Evolutionary conservation across 306 rosid genomes (phyloP).

Genomic region (Styphnolobium japonicum): DNA sequence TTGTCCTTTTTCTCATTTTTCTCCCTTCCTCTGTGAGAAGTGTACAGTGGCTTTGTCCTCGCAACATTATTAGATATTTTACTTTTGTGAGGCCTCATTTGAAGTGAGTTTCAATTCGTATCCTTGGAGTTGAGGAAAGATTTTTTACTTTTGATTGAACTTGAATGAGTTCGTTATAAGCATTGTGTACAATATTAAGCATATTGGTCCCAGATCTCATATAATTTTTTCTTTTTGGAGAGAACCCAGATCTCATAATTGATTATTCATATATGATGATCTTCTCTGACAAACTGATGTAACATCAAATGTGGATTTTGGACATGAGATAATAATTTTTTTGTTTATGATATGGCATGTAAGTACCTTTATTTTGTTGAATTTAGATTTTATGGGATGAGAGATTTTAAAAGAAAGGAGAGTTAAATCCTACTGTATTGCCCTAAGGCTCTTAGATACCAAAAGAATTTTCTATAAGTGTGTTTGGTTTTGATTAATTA

Average conservation of each 20-base stretch:
- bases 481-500: too few species aligned
- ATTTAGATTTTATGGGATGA: not conserved
- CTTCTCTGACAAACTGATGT: not conserved
- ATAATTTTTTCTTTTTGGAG: too few species aligned
- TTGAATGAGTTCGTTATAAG: constrained; percentile 4
- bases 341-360: not conserved
- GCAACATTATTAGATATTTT: constrained; percentile 8
- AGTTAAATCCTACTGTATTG: too few species aligned
- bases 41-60: constrained; percentile 27
- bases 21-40: constrained; percentile 22
- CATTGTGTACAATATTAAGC: constrained; percentile 8
- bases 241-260: not conserved
- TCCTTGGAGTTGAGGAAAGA: not conserved
- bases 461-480: too few species aligned
- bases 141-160: constrained; percentile 10
- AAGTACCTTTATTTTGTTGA: not conserved
- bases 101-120: constrained; percentile 18
- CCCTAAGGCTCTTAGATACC: too few species aligned
- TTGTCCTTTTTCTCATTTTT: constrained; percentile 22
- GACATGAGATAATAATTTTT: not conserved
- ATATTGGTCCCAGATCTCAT: not conserved
- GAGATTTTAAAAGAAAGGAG: too few species aligned
- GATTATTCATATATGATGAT: not conserved
- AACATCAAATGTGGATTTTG: not conserved
- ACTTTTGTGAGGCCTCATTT: constrained; percentile 4